Evolutionary conservation across 495 filamentous ascomycete genomes (phyloP).

Genomic region (Aspergillus homomorphus): DNA sequence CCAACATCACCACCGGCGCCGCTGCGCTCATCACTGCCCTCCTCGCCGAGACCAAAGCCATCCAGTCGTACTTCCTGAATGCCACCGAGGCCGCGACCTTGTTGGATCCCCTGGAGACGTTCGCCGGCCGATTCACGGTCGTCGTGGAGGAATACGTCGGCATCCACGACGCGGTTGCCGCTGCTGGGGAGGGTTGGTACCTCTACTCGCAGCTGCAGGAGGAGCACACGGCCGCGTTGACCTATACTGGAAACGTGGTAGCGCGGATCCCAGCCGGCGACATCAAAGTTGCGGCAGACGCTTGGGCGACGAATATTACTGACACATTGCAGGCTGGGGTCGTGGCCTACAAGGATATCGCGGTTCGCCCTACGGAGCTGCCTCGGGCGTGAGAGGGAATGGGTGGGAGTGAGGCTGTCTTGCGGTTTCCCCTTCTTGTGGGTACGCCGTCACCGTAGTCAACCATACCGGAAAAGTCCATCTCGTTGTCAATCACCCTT

Average conservation of each 20-base stretch:
- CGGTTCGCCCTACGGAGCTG: background rate
- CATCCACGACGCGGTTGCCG: background rate
- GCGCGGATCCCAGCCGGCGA: background rate
- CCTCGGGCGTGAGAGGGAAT: background rate
- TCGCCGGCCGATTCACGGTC: background rate
- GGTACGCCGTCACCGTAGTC: no score
- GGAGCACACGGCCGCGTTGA: slow-evolving; percentile 3
- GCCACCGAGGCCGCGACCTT: background rate
- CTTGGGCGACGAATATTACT: background rate
- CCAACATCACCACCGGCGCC: slow-evolving; percentile 5
- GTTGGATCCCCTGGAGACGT: background rate
- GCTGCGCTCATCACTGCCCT: background rate
- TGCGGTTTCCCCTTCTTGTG: no score
- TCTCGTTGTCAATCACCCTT: no score
- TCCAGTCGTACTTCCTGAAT: slow-evolving; percentile 1
- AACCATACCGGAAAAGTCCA: no score
- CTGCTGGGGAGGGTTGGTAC: background rate
- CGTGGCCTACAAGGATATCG: slow-evolving; percentile 3
- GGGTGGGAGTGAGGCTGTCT: no score
- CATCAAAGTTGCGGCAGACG: background rate
- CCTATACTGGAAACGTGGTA: background rate
- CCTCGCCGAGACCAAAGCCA: slow-evolving; percentile 1
- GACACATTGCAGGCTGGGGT: background rate
- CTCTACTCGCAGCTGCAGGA: slow-evolving; percentile 5
- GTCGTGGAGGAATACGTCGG: background rate